Evolutionary conservation across 2,329 filamentous ascomycete species (phyloP).

Genomic region (Aspergillus novofumigatus): DNA sequence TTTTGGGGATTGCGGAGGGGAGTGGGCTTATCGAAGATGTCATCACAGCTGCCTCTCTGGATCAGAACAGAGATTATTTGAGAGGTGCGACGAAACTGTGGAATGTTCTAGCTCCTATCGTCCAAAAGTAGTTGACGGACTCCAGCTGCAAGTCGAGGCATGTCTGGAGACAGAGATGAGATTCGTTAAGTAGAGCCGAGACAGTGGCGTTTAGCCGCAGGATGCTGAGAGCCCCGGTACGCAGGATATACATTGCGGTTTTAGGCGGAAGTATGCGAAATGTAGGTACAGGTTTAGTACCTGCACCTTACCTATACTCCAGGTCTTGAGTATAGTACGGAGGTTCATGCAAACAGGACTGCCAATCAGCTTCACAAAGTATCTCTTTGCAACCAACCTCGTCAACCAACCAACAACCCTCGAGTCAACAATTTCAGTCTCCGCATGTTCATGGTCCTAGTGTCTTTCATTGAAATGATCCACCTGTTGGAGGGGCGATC

Average conservation of each 20-base stretch:
- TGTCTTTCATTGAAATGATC: background rate
- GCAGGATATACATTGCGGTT: background rate
- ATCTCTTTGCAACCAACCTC: background rate
- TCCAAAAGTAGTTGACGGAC: background rate
- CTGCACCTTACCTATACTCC: background rate
- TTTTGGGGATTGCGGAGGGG: conserved; percentile 16
- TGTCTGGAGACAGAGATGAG: background rate
- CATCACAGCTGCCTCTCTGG: background rate
- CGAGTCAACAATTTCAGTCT: background rate
- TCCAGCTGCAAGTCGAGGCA: background rate
- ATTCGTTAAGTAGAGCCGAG: background rate
- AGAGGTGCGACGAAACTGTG: background rate
- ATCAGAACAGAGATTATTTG: background rate
- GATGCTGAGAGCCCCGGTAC: background rate
- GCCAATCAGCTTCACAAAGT: background rate
- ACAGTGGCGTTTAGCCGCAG: background rate
- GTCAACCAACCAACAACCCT: background rate
- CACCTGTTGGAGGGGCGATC: background rate
- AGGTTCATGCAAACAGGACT: background rate
- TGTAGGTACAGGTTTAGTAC: background rate
- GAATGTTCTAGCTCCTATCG: background rate
- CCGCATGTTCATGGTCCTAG: background rate
- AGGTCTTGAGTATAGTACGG: background rate
- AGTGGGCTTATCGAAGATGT: background rate
- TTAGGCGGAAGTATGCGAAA: background rate